These are phyloP conservation scores for Puccinia novopanici DNA, from an alignment of 1,284 basidiomycete genomes.

Conservation along the genomic window DNA sequence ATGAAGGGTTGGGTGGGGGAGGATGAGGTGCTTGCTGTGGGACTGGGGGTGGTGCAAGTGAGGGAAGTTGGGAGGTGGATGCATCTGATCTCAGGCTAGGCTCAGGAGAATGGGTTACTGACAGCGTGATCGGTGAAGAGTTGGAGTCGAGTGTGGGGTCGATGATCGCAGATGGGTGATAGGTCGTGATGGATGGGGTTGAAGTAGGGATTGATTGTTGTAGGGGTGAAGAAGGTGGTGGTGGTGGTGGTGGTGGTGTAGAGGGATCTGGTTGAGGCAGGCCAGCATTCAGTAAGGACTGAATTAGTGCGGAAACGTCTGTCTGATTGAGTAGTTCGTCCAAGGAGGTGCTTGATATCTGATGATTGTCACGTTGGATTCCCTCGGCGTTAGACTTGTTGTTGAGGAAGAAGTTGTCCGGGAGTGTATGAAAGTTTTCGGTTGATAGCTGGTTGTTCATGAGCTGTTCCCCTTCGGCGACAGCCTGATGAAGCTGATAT, in stretches of 20 bases:
- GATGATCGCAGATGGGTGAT: not conserved
- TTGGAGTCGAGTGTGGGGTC: constrained; percentile 21
- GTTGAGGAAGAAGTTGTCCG: not conserved
- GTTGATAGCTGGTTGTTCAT: not conserved
- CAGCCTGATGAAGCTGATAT: not conserved
- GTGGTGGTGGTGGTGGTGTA: not conserved
- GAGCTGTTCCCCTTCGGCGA: not conserved
- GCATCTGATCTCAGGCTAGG: constrained; percentile 22
- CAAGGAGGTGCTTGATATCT: not conserved
- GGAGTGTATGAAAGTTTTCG: not conserved
- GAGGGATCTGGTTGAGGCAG: not conserved
- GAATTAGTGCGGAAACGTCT: constrained; percentile 7
- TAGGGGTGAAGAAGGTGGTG: not conserved
- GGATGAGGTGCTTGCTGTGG: not conserved
- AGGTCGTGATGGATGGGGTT: not conserved
- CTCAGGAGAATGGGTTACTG: not conserved
- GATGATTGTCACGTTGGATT: not conserved
- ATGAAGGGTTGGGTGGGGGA: not conserved
- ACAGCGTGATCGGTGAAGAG: not conserved
- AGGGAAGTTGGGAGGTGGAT: constrained; percentile 19
- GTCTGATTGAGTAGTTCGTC: not conserved
- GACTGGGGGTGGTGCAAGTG: not conserved
- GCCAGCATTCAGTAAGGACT: not conserved
- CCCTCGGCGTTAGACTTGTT: not conserved
- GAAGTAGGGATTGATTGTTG: not conserved